Conservation (phyloP, 306 rosid species). For the Quercus glauca region DNA sequence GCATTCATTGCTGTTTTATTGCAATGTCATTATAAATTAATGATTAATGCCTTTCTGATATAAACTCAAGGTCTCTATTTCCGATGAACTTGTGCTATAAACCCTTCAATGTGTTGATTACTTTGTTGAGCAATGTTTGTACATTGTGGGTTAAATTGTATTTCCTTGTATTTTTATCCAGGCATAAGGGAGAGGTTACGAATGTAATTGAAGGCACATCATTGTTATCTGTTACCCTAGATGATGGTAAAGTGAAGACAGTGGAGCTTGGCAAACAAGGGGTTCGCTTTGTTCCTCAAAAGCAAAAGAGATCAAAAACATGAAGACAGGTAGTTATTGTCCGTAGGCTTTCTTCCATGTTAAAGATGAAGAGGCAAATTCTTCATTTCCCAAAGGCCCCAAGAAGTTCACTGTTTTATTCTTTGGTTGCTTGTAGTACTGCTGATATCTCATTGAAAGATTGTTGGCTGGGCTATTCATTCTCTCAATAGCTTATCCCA, state of each 20-base stretch:
- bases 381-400: background rate
- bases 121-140: background rate
- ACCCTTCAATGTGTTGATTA: background rate
- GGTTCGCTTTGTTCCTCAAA: conserved; percentile 75
- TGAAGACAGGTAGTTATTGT: conserved; percentile 27
- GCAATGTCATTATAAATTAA: background rate
- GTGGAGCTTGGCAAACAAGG: conserved; percentile 86
- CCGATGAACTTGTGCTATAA: background rate
- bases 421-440: background rate
- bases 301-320: conserved; percentile 73
- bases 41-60: background rate
- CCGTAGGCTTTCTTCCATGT: conserved; percentile 20
- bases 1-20: background rate
- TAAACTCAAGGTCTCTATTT: background rate
- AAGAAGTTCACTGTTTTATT: background rate
- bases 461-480: background rate
- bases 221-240: conserved; percentile 63
- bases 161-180: conserved; percentile 26
- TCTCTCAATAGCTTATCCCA: background rate
- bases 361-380: conserved; percentile 25
- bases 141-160: background rate
- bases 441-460: background rate
- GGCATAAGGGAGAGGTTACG: conserved; percentile 87
- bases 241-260: conserved; percentile 60
- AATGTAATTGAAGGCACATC: conserved; percentile 65